phyloP scores from a whole-genome alignment of 108 stramenopile species.

The Nitzschia inconspicua region DNA sequence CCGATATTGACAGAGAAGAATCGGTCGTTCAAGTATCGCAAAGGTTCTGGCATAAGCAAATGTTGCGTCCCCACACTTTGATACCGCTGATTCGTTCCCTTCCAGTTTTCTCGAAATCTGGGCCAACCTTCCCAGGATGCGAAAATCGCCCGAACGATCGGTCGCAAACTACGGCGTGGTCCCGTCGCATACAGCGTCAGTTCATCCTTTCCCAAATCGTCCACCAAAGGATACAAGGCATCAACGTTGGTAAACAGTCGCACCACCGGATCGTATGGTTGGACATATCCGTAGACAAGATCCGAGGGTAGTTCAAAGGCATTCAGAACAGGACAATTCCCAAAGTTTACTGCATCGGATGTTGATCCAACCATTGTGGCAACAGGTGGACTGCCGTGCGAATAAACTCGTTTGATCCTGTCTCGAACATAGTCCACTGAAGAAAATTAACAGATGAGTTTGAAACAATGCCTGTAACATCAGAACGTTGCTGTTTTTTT shows the following conservation, averaged over 20 bases:
- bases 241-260: slow-evolving; percentile 63
- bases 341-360: neutral
- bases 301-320: slow-evolving; percentile 52
- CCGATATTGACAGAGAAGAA: slow-evolving; percentile 64
- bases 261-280: slow-evolving; percentile 86
- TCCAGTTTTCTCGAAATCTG: slow-evolving; percentile 58
- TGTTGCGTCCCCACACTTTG: slow-evolving; percentile 58
- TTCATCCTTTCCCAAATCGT: slow-evolving; percentile 75
- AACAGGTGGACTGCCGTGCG: slow-evolving; percentile 72
- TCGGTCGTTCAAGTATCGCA: slow-evolving; percentile 71
- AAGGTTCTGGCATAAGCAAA: slow-evolving; percentile 67
- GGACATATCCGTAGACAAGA: slow-evolving; percentile 65
- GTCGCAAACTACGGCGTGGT: slow-evolving; percentile 73
- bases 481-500: neutral
- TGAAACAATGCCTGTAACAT: neutral
- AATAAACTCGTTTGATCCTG: slow-evolving; percentile 57
- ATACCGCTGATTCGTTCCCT: slow-evolving; percentile 48
- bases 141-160: slow-evolving; percentile 59
- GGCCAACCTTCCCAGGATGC: slow-evolving; percentile 84
- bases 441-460: neutral
- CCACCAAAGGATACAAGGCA: slow-evolving; percentile 83
- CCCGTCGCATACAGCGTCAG: slow-evolving; percentile 63
- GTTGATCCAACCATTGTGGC: slow-evolving; percentile 11
- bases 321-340: slow-evolving; percentile 48
- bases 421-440: slow-evolving; percentile 44